Evolutionary conservation across 371 early-diverging fungal species (phyloP), one percentile per base, ranked within the genome.

Genomic region (Paraphysoderma sedebokerense): DNA sequence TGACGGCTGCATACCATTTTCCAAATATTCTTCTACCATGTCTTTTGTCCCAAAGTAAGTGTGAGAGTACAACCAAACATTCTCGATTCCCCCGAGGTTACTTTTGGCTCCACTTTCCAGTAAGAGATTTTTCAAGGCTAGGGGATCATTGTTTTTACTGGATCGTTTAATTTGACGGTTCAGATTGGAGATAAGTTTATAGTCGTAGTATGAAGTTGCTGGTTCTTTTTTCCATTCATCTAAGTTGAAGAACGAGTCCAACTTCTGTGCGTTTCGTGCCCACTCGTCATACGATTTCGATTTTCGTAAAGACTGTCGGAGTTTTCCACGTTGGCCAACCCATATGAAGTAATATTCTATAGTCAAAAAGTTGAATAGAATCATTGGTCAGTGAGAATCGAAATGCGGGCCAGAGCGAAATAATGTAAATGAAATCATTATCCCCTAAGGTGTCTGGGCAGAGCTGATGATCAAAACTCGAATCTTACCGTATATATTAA

Each of bases 11-110:
- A 47, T 35, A n/a, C 63, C 50, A 40, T 65, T 59, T 29, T 44
- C 39, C 12, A 54, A 40, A 60, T 52, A 72, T 44, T 48, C 47
- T 20, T 70, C 63, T 4, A 73, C 59, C 2, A 58, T 36, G 4
- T 23, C 24, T 41, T 66, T 68, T 13, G 72, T 69, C 24, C 73
- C 73, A 23, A 48, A 31, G 41, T 58, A 65, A n/a, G 59, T 52
- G 17, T 55, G 46, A 19, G 58, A 47, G 56, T 72, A 73, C 20
- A 71, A 62, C n/a, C 68, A 63, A 35, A 61, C 63, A 58, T 81
- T 81, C 48, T 85, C 84, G 30, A 85, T 72, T 12, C 85, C 85
- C 13, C 79, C 87, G 55, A 87, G 70, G 55, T 88, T 85, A 45
- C 68, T 58, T 51, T 82, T 86, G 52, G 81, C 66, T 7, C 78